Evolutionary conservation across 495 filamentous ascomycete genomes (phyloP), one percentile per base, ranked within the genome.

Genomic region (Neurospora terricola): DNA sequence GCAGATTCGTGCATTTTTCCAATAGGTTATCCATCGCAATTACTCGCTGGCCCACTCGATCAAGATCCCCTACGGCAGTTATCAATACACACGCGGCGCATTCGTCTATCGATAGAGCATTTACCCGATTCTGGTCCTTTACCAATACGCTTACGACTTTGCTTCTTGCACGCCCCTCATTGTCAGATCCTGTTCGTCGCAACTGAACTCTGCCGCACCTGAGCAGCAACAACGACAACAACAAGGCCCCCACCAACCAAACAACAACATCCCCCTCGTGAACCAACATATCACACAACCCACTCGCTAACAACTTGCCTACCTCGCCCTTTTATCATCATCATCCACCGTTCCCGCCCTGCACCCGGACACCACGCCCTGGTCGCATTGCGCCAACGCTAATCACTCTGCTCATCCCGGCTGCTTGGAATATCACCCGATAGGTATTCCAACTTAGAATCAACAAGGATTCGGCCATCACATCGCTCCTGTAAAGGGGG

Each of bases 1-100:
- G 39, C 45, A 77, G 76, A 77, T 75, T 76, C 69, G 71, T 76
- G 72, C 76, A 80, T 80, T 77, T 68, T 77, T 76, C 73, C 74
- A 69, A 75, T 34, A 62, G 54, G 23, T 75, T 76, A 80, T 75
- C 74, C 43, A 62, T 30, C 14, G 54, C 54, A 62, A 62, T 62
- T 74, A 75, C 69, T 36, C 21, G 38, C 48, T 40, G 43, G 42
- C 45, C 72, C 34, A 62, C 54, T 62, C 54, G 21, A 62, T 30
- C 54, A 62, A 59, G 23, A 27, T 30, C 12, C 12, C 23, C 23
- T 59, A 62, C 54, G 54, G 54, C 54, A 62, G 54, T 62, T 62
- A 62, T 34, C 54, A 30, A 62, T 16, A 62, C 54, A 18, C 21
- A 54, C 45, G 4, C 45, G 45, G n/a, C 21, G 45, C 21, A 27